phyloP scores from a whole-genome alignment of 2,329 filamentous ascomycete species.

The Nigrospora osmanthi region DNA sequence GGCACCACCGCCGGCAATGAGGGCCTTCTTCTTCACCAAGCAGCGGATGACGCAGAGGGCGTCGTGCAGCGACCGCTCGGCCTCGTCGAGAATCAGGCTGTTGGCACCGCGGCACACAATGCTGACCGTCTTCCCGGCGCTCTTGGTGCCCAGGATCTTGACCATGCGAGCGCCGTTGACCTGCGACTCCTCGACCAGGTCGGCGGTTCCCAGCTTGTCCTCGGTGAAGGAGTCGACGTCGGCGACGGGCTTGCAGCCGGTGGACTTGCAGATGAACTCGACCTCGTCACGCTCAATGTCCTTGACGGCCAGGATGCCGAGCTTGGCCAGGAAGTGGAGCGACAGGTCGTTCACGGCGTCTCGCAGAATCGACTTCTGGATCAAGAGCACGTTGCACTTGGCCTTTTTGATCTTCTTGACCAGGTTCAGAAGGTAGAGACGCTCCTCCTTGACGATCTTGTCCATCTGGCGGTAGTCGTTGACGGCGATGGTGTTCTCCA shows the following conservation, averaged over 20 bases:
- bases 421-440: constrained; percentile 95
- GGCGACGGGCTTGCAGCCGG: constrained; percentile 96
- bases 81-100: constrained; percentile 88
- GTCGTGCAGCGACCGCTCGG: constrained; percentile 92
- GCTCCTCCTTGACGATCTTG: constrained; percentile 99
- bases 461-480: constrained; percentile 99
- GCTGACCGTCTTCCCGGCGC: constrained; percentile 79
- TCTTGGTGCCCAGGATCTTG: constrained; percentile 87
- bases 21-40: constrained; percentile 98
- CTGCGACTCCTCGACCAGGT: constrained; percentile 88
- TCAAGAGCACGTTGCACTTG: constrained; percentile 96
- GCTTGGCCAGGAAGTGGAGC: constrained; percentile 93
- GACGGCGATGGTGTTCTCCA: constrained; percentile 99
- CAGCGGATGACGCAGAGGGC: constrained; percentile 96
- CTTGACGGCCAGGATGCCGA: constrained; percentile 92
- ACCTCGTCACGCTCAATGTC: constrained; percentile 98
- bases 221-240: constrained; percentile 98
- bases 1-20: constrained; percentile 93
- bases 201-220: constrained; percentile 91
- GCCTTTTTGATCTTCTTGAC: constrained; percentile 99
- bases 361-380: constrained; percentile 96
- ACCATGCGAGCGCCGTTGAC: constrained; percentile 84
- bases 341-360: constrained; percentile 97
- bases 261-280: constrained; percentile 98
- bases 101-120: constrained; percentile 94